phyloP scores from a whole-genome alignment of 768 basidiomycete species.

The Chiua virens region DNA sequence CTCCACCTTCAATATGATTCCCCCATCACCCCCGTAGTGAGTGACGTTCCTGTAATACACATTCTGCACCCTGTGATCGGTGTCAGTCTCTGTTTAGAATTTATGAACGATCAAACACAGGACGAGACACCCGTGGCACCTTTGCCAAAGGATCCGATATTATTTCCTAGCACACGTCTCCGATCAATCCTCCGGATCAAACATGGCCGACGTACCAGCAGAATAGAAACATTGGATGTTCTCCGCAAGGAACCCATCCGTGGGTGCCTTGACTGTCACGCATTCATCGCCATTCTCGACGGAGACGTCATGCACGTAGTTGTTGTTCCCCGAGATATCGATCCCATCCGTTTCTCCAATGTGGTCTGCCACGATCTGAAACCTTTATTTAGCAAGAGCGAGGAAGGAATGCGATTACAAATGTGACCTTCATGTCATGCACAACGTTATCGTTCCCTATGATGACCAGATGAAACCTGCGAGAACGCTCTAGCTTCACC shows the following conservation, averaged over 20 bases:
- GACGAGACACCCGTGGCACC: background rate
- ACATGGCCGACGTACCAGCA: background rate
- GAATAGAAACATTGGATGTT: conserved; percentile 14
- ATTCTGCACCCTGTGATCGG: conserved; percentile 2
- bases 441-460: conserved; percentile 5
- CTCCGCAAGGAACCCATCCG: conserved; percentile 16
- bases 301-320: conserved; percentile 34
- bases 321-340: conserved; percentile 28
- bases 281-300: conserved; percentile 36
- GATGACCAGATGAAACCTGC: conserved; percentile 14
- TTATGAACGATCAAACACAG: background rate
- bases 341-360: conserved; percentile 10
- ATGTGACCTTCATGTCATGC: conserved; percentile 9
- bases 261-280: conserved; percentile 35
- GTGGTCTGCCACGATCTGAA: conserved; percentile 11
- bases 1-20: conserved; percentile 11
- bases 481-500: background rate
- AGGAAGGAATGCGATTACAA: background rate
- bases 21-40: background rate
- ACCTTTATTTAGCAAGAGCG: background rate
- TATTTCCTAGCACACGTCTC: conserved; percentile 7
- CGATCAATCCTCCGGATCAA: background rate
- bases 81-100: background rate
- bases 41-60: conserved; percentile 11
- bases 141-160: conserved; percentile 13